Base-by-base conservation (phyloP, 1,284 basidiomycete species). In the Pascua guehoae region DNA sequence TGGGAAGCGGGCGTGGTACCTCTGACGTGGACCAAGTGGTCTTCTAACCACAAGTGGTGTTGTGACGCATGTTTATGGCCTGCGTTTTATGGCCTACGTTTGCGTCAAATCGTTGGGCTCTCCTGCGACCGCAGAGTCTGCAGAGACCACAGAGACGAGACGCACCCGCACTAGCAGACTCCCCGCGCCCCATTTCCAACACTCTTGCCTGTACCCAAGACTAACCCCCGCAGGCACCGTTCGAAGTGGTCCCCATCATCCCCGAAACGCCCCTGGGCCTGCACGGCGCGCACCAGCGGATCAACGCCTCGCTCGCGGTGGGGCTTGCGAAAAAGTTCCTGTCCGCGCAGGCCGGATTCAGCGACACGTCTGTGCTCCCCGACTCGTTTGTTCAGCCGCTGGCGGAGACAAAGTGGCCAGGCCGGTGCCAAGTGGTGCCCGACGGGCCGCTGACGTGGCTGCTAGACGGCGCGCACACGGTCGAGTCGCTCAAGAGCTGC, bases 401-500 rank as follows among this genome's bases (percentile, higher is more conserved):
- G 16, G 76, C 84, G 61, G 79, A 82, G 14, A 84, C 93, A 0
- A 84, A 81, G 58, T 99, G 95, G 95, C 95, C 96, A 2, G 96
- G 96, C n/a, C 84, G 96, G 44, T 99, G 96, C 74, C 96, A 99
- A 76, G 84, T 83, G 1, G 41, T 32, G 7, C 17, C 15, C 17
- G 18, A 69, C 80, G 51, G 43, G 72, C 2, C 68, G 5, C 79
- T 84, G 11, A 89, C 84, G 1, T 98, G 93, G 92, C 91, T 87
- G 73, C 80, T 98, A 24, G 96, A 98, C 73, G 96, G 96, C 1
- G 94, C 95, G 12, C 96, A 98, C 74, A 99, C 96, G 0, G 78
- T 84, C 12, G 96, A 98, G 73, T 96, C 91, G 68, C 80, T 99
- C 37, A 82, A 84, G 47, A 90, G 86, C 58, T 95, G 94, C 66